phyloP scores from a whole-genome alignment of 2,329 filamentous ascomycete species.

The Colletotrichum viniferum region DNA sequence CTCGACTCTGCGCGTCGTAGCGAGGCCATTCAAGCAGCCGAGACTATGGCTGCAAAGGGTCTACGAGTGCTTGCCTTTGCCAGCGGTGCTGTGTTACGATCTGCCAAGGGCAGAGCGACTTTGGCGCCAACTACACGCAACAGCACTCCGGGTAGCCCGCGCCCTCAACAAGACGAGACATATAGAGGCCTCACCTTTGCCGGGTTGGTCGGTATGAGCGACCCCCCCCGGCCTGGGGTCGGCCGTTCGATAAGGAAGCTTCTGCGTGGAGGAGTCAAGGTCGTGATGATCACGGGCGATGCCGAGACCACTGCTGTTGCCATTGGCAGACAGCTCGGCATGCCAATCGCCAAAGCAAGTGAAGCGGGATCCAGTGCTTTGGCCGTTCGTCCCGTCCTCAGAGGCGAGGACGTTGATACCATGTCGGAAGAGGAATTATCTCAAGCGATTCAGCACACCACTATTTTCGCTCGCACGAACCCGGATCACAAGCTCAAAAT shows the following conservation, averaged over 20 bases:
- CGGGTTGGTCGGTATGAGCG: conserved; percentile 95
- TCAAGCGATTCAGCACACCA: conserved; percentile 84
- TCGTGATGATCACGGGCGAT: conserved; percentile 99
- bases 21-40: conserved; percentile 79
- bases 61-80: conserved; percentile 92
- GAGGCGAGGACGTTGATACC: conserved; percentile 88
- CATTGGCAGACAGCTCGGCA: conserved; percentile 93
- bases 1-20: conserved; percentile 78
- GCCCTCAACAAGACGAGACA: conserved; percentile 56
- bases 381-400: conserved; percentile 73
- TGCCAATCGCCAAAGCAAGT: conserved; percentile 71
- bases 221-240: conserved; percentile 90
- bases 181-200: conserved; percentile 89
- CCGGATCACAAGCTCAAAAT: conserved; percentile 99
- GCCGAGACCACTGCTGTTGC: conserved; percentile 93
- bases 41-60: conserved; percentile 86
- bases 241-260: conserved; percentile 86
- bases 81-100: conserved; percentile 71
- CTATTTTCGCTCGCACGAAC: conserved; percentile 94
- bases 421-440: conserved; percentile 88
- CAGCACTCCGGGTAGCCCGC: conserved; percentile 51
- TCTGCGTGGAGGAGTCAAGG: conserved; percentile 92
- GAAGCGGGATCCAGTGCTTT: conserved; percentile 59
- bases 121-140: conserved; percentile 46
- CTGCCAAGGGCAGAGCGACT: conserved; percentile 43